Base-by-base conservation (phyloP, 2,329 filamentous ascomycete species). In the Neonectria hederae region DNA sequence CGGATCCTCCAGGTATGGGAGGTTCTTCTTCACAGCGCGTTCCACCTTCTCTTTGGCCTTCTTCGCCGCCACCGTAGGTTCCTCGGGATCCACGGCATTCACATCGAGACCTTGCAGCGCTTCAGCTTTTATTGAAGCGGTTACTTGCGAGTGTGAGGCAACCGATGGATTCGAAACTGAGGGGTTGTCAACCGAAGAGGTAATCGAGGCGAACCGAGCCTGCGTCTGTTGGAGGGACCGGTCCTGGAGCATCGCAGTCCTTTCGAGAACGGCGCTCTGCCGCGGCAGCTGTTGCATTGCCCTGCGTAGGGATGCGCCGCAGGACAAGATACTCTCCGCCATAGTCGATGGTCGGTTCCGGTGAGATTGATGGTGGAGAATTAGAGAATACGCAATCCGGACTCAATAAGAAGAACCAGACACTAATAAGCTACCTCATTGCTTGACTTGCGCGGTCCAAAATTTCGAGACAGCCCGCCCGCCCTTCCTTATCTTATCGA, bases 1-100 rank as follows among this genome's bases (percentile, higher is more conserved):
- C 1, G 92, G 92, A 75, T 97, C 94, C 19, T 83, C 78, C 62
- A 93, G 76, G 77, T 86, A 88, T 51, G 84, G 76, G 57, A 94
- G 75, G 69, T 93, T 88, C 72, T 83, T 86, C 40, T 81, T 81
- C 51, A 83, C 80, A 17, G 75, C 77, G 56, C 78, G 77, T 59
- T 81, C 74, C 14, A 80, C 67, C 69, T 69, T 72, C 48, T 77
- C 70, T 19, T 28, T 66, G 53, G 61, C 62, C 62, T 69, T 75
- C 59, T 66, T 73, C 22, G 49, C 38, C 4, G 63, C 57, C 14
- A 67, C 70, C 7, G 58, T 35, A 3, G 64, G 59, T 13, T 72
- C 66, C 19, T 40, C 55, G 46, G 59, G 22, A n/a, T 56, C 54
- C 11, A 61, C 55, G 46, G 59, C 26, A 21, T 56, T 48, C 10